Evolutionary conservation across 306 rosid genomes (phyloP).

Genomic region (Prosopis cineraria): DNA sequence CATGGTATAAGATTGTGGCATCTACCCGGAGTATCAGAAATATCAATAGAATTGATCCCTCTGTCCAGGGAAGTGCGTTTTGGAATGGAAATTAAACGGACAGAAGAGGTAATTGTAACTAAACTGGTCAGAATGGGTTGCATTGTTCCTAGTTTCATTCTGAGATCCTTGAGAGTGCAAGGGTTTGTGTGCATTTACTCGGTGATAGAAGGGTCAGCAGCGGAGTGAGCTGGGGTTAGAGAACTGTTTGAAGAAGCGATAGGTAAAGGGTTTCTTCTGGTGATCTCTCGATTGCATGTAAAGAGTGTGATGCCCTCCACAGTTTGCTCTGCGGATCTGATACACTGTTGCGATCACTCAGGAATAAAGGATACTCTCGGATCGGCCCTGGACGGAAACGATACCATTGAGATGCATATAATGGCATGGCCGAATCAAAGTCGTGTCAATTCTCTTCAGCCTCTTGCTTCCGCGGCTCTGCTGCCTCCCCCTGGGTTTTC

Average conservation of each 20-base stretch:
- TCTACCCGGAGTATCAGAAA: slow-evolving; percentile 69
- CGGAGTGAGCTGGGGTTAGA: slow-evolving; percentile 37
- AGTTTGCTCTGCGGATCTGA: not conserved
- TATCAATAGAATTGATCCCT: slow-evolving; percentile 57
- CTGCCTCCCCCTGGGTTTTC: not conserved
- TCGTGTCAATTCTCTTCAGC: not conserved
- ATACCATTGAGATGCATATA: not conserved
- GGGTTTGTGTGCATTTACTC: slow-evolving; percentile 44
- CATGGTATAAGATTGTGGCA: slow-evolving; percentile 79
- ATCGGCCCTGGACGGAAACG: not conserved
- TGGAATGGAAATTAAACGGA: slow-evolving; percentile 69
- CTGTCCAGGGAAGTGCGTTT: slow-evolving; percentile 48
- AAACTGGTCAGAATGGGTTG: not conserved
- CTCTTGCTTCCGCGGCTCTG: not conserved
- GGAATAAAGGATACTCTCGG: not conserved
- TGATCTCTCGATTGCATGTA: slow-evolving; percentile 34
- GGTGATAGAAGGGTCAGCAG: slow-evolving; percentile 32
- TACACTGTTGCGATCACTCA: not conserved
- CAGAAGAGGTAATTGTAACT: slow-evolving; percentile 51
- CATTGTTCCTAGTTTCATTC: not conserved
- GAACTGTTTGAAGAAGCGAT: slow-evolving; percentile 36
- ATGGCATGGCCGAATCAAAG: not conserved
- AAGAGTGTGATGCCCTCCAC: not conserved
- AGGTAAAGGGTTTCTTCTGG: slow-evolving; percentile 36
- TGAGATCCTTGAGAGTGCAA: not conserved